Conservation (phyloP, 352 stramenopile species). For the Globisporangium paroecandrum region DNA sequence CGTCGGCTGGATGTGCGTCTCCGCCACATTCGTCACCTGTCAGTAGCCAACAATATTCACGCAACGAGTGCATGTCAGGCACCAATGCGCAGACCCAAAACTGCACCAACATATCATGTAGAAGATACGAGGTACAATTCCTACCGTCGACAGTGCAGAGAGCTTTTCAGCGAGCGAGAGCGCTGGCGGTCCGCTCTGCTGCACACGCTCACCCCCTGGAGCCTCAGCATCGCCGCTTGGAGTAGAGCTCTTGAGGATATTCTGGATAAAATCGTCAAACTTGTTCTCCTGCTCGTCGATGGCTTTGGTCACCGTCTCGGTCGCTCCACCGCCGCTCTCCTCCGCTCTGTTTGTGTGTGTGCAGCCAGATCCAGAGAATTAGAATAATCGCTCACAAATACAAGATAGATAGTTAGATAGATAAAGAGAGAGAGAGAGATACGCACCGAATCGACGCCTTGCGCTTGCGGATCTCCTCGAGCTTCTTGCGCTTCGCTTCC, state of each 20-base stretch:
- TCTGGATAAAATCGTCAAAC: slow-evolving; percentile 86
- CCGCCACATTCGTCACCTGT: slow-evolving; percentile 59
- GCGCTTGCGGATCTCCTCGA: slow-evolving; percentile 86
- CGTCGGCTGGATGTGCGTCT: slow-evolving; percentile 79
- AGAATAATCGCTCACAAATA: no score
- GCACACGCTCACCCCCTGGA: slow-evolving; percentile 10
- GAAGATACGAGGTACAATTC: not conserved
- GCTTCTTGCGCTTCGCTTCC: slow-evolving; percentile 86
- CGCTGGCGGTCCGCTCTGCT: slow-evolving; percentile 14
- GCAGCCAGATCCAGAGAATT: not conserved
- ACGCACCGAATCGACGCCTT: slow-evolving; percentile 71
- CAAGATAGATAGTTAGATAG: not conserved
- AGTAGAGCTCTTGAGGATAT: slow-evolving; percentile 67
- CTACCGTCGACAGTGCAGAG: slow-evolving; percentile 65
- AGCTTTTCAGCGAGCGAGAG: slow-evolving; percentile 79
- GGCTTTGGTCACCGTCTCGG: slow-evolving; percentile 48
- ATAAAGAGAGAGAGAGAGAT: not conserved
- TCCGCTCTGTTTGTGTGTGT: slow-evolving; percentile 30
- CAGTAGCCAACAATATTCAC: not conserved
- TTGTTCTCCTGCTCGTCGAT: slow-evolving; percentile 72
- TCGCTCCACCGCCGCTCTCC: slow-evolving; percentile 27
- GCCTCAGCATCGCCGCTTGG: slow-evolving; percentile 14
- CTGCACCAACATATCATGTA: not conserved
- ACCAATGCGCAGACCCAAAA: not conserved
- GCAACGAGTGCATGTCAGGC: not conserved